Base-by-base conservation (phyloP, 306 rosid species). In the Cucurbita ficifolia region DNA sequence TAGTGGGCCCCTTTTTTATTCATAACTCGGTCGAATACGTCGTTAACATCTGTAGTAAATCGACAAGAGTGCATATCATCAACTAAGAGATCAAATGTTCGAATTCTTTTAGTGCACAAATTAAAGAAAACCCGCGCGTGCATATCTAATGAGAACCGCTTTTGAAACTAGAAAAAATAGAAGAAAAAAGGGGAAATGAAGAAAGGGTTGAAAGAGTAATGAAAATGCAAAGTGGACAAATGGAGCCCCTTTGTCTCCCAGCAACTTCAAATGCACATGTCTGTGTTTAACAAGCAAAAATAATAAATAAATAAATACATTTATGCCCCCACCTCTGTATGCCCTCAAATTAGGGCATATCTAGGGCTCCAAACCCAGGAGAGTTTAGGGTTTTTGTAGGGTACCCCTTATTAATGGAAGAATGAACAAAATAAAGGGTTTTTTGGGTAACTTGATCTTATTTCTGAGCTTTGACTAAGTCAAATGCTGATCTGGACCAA, bases 391-490 rank as follows among this genome's bases (percentile, higher is more conserved):
- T 53, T 53, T 53, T 40, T 40, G 72, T 65, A 65, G 54, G 53
- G 39, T 65, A 65, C 36, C 51, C 36, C 29, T 58, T 22, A 64
- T 40, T 64, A 64, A 40, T 64, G 70, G 70, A 40, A 39, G 16
- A 39, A 63, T 17, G 1, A 36, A 63, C 1, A 1, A 63, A n/a
- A 39, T 1, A 40, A 64, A 64, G 71, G 19, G 52, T 42, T 4
- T 24, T 24, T 24, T 24, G 29, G 45, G 53, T 36, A 22, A 0
- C 73, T 70, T 60, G 71, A 29, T 29, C 62, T 57, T 69, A 52
- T 70, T 70, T 58, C 72, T 56, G 60, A 77, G 11, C 48, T 70
- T 77, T 58, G 76, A 70, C 80, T 46, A 10, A 42, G 80, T 77
- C 80, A 70, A 70, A 56, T 59, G 70, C 76, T 70, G 76, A 59